Conservation (phyloP, 2,329 filamentous ascomycete genomes). For the Aureobasidium sp. region DNA sequence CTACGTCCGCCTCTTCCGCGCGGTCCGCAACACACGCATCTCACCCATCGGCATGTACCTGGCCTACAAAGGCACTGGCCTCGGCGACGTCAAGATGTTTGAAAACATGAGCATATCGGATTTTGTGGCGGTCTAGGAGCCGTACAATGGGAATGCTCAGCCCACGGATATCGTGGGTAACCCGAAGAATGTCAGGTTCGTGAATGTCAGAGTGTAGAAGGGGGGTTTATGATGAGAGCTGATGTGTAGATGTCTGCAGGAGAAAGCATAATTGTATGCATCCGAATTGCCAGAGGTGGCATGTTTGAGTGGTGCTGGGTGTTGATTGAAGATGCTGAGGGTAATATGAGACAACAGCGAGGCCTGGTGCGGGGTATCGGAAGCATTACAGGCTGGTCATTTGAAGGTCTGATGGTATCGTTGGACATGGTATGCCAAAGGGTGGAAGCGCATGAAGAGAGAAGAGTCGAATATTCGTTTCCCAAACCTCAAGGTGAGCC, state of each 20-base stretch:
- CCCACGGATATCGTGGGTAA: conserved; percentile 1
- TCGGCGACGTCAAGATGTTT: conserved; percentile 17
- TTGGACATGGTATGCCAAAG: too few species aligned
- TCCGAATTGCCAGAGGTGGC: conserved; percentile 10
- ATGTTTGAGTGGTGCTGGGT: neutral
- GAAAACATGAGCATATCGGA: conserved; percentile 19
- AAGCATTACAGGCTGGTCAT: neutral
- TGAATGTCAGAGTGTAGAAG: neutral
- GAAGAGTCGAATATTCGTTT: too few species aligned
- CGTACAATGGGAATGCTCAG: conserved; percentile 17
- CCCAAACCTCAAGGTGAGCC: too few species aligned
- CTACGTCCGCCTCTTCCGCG: conserved; percentile 3
- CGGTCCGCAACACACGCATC: conserved; percentile 18
- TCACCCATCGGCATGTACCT: conserved; percentile 19
- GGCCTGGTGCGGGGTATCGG: neutral
- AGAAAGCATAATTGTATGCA: conserved; percentile 14
- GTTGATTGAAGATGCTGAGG: too few species aligned
- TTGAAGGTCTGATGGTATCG: too few species aligned
- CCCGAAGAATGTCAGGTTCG: conserved; percentile 11
- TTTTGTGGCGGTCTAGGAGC: conserved; percentile 19
- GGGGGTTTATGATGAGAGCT: neutral
- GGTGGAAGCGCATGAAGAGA: too few species aligned
- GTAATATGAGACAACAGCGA: neutral
- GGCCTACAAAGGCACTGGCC: conserved; percentile 19
- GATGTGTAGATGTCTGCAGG: neutral